A percentile compares a stretch with the other conserved stretches of the same genome.
phyloP scores from a whole-genome alignment of 1,284 basidiomycete species.

The Boletus semigastroideus region DNA sequence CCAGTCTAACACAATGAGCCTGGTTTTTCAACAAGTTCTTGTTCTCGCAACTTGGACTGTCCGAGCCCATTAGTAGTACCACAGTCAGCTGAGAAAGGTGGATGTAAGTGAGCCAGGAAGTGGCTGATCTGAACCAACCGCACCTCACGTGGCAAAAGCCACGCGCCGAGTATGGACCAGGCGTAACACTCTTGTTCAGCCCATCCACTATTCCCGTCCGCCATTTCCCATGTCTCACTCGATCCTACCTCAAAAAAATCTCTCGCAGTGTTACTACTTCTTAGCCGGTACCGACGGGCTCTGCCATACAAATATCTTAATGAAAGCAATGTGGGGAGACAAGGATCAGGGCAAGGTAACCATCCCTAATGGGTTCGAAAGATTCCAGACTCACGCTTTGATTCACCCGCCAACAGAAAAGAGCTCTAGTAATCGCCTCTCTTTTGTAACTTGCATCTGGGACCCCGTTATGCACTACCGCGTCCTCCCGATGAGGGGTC shows the following conservation, averaged over 20 bases:
- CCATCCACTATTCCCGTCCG: slow-evolving; percentile 31
- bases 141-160: slow-evolving; percentile 31
- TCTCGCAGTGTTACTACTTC: background rate
- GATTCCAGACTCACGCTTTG: slow-evolving; percentile 6
- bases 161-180: slow-evolving; percentile 32
- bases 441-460: background rate
- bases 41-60: background rate
- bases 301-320: background rate
- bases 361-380: slow-evolving; percentile 6
- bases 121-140: slow-evolving; percentile 21
- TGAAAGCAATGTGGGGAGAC: slow-evolving; percentile 3
- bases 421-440: background rate
- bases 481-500: slow-evolving; percentile 23
- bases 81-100: background rate
- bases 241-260: slow-evolving; percentile 15
- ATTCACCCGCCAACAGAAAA: background rate
- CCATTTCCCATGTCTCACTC: slow-evolving; percentile 24
- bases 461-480: slow-evolving; percentile 3
- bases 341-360: slow-evolving; percentile 31
- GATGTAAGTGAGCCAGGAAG: background rate
- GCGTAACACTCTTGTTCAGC: slow-evolving; percentile 36
- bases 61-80: background rate
- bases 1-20: background rate
- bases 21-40: background rate
- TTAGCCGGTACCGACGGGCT: background rate